Conservation (phyloP, 345 rosid genomes). For the Arabidopsis suecica region DNA sequence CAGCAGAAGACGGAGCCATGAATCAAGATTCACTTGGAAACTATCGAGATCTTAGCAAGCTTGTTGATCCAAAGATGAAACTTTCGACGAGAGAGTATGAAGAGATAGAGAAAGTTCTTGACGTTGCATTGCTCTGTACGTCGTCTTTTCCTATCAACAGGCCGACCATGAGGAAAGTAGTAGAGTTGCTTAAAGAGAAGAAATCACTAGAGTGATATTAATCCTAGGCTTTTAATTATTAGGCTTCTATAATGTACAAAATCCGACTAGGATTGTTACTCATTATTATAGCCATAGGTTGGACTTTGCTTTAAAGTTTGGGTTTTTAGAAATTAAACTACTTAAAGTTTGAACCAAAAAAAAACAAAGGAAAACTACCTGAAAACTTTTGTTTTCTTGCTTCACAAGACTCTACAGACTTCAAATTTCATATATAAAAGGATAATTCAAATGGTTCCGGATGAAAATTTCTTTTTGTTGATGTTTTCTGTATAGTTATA, state of each 20-base stretch:
- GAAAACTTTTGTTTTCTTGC: not conserved
- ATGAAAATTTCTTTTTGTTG: too few species aligned
- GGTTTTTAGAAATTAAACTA: not conserved
- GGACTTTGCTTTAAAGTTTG: constrained; percentile 1
- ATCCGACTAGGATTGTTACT: not conserved
- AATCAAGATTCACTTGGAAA: constrained; percentile 14
- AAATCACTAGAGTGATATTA: constrained; percentile 23
- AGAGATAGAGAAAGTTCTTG: constrained; percentile 64
- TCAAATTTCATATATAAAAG: too few species aligned
- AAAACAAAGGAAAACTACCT: not conserved
- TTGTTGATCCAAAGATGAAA: constrained; percentile 61
- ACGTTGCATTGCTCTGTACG: constrained; percentile 63
- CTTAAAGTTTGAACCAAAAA: too few species aligned
- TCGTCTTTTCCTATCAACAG: constrained; percentile 56
- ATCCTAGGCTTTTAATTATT: constrained; percentile 4
- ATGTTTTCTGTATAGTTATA: too few species aligned
- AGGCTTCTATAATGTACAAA: not conserved
- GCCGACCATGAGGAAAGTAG: constrained; percentile 79
- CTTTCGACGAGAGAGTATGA: constrained; percentile 43
- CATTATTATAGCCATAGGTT: not conserved
- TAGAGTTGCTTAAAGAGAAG: constrained; percentile 62
- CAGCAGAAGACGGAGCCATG: constrained; percentile 14
- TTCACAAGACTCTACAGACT: not conserved
- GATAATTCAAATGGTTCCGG: too few species aligned
- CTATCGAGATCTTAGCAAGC: constrained; percentile 31